phyloP scores from a whole-genome alignment of 352 stramenopile genomes.

The Pythium diclinum region DNA sequence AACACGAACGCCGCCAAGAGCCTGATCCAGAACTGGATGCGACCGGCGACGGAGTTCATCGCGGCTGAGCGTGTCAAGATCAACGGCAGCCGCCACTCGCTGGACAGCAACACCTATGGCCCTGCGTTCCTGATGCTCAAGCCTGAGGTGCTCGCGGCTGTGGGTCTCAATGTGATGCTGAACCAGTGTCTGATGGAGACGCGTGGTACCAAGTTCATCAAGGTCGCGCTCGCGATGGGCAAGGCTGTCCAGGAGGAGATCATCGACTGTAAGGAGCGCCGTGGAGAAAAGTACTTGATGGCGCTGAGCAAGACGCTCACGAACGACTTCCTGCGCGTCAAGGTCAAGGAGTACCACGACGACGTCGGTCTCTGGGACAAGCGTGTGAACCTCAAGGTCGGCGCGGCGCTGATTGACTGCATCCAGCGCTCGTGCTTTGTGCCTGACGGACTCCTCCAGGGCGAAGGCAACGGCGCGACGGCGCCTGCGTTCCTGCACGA shows the following conservation, averaged over 20 bases:
- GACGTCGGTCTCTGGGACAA: constrained; percentile 84
- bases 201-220: constrained; percentile 79
- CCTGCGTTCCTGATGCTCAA: constrained; percentile 60
- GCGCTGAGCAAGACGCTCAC: constrained; percentile 31
- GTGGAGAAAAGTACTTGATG: constrained; percentile 28
- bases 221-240: constrained; percentile 66
- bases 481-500: constrained; percentile 67
- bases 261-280: constrained; percentile 52
- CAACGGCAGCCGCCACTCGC: constrained; percentile 45
- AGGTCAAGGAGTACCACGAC: constrained; percentile 67
- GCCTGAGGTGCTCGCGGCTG: constrained; percentile 51
- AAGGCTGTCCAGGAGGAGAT: constrained; percentile 79
- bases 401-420: constrained; percentile 71
- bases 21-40: constrained; percentile 65
- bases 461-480: constrained; percentile 34
- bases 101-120: constrained; percentile 75
- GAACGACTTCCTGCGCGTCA: constrained; percentile 33
- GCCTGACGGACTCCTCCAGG: constrained; percentile 36
- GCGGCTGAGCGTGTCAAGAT: constrained; percentile 53
- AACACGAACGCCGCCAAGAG: constrained; percentile 60
- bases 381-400: constrained; percentile 87
- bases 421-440: constrained; percentile 80
- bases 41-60: constrained; percentile 38
- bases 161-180: constrained; percentile 64
- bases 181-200: constrained; percentile 67